phyloP scores from a whole-genome alignment of 179 eudicot genomes.

The Spergularia azorica region DNA sequence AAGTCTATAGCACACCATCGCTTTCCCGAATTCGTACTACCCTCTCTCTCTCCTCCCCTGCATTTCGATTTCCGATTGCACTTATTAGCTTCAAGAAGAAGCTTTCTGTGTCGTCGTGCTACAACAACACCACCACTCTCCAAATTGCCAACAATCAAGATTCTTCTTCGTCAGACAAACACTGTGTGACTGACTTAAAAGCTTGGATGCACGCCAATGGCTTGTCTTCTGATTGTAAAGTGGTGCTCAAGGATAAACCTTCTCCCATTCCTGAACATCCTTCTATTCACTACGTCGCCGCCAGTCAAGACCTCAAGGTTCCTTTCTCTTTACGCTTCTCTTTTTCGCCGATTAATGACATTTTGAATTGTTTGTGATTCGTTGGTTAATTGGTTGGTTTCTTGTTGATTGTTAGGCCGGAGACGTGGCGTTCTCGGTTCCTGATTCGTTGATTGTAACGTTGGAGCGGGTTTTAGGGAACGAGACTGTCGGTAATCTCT shows the following conservation, averaged over 20 bases:
- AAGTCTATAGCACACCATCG: not conserved
- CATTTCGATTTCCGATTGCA: not conserved
- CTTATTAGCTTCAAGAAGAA: not conserved
- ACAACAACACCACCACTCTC: not conserved
- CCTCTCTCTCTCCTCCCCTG: no score
- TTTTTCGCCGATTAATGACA: not conserved
- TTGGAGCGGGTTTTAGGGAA: constrained; percentile 96
- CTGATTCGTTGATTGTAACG: constrained; percentile 83
- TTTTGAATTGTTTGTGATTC: not conserved
- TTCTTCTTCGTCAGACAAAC: constrained; percentile 3
- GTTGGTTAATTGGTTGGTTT: not conserved
- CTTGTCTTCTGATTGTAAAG: constrained; percentile 65
- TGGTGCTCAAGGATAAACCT: constrained; percentile 60
- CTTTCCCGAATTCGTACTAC: not conserved
- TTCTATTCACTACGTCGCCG: constrained; percentile 91
- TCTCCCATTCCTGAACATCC: constrained; percentile 50
- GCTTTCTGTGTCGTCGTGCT: not conserved
- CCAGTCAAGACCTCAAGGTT: constrained; percentile 82
- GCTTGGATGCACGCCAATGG: constrained; percentile 92
- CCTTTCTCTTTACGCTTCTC: not conserved
- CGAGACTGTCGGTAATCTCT: constrained; percentile 74
- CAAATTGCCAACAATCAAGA: not conserved
- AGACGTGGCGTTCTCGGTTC: constrained; percentile 88
- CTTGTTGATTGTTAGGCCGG: constrained; percentile 51
- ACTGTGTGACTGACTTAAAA: constrained; percentile 54